Base-by-base conservation (phyloP, 371 early-diverging fungal species). In the Lichtheimia hyalospora region DNA sequence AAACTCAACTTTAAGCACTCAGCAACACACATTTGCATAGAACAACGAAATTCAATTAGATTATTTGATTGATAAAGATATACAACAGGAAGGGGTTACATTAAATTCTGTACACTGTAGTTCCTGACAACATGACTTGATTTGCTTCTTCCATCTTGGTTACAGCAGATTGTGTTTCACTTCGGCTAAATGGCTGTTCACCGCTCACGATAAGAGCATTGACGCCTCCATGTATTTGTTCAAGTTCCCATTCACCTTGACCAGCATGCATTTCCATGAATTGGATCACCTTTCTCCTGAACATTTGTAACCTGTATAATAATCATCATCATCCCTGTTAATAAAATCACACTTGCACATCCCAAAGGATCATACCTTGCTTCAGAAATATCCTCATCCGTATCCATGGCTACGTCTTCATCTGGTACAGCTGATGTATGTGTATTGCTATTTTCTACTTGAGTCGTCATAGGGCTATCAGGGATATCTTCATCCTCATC, bases 101-200 rank as follows among this genome's bases (percentile, higher is more conserved):
- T 64, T 84, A 91, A 66, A 91, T 86, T 65, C 77, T 73, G 65
- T 89, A 85, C 52, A 89, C 71, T 48, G 77, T 70, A 42, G 79
- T 84, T 57, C 85, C 88, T 39, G 75, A 79, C 71, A 83, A 87
- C 89, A 90, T 90, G 60, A 91, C 71, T 61, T 89, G 83, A 72
- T 92, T 92, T 21, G 69, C 82, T 15, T 69, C 68, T 41, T 83
- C 73, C 90, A 92, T 84, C 34, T 48, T 57, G 12, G 57, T 40
- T 25, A 78, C 53, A 23, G 78, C 73, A 1, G 51, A 39, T 15
- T 65, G 49, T 1, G 66, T 59, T 60, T 78, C 75, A 34, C 24
- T 27, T 6, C 59, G 16, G 34, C 60, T 67, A 43, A 74, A 78
- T 25, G 41, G 48, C 42, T 68, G 59, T 15, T 25, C 27, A 18